Percentiles rank a stretch among this genome's conserved stretches.
These are phyloP conservation scores for Cutaneotrichosporon sp. DNA, from an alignment of 1,284 basidiomycete species.

Conservation along the genomic window DNA sequence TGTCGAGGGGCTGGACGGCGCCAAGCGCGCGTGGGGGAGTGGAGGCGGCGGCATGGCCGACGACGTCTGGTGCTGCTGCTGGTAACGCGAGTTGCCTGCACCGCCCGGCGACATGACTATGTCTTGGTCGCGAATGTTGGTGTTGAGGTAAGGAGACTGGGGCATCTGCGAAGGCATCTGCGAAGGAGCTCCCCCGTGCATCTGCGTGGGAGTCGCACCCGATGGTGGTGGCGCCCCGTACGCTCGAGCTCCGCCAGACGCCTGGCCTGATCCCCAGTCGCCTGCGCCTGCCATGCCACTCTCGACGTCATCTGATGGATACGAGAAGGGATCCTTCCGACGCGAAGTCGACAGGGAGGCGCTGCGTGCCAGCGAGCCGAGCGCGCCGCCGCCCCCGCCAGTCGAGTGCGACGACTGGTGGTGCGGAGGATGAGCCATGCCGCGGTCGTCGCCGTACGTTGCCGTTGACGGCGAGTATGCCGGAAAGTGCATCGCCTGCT, in stretches of 20 bases:
- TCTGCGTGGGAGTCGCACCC: background rate
- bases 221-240: background rate
- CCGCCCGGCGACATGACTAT: constrained; percentile 26
- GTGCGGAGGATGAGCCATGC: background rate
- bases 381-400: constrained; percentile 15
- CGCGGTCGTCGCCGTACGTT: constrained; percentile 14
- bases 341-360: constrained; percentile 39
- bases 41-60: constrained; percentile 14
- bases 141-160: constrained; percentile 11
- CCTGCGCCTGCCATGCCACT: constrained; percentile 37
- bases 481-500: constrained; percentile 17
- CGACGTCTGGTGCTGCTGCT: background rate
- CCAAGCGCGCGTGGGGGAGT: constrained; percentile 1
- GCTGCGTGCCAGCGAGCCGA: constrained; percentile 38
- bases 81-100: background rate
- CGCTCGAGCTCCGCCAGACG: background rate
- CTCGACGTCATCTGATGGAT: constrained; percentile 46
- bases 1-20: background rate
- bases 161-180: constrained; percentile 6
- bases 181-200: constrained; percentile 7
- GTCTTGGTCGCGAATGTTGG: constrained; percentile 18
- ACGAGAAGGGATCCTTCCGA: constrained; percentile 44
- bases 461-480: constrained; percentile 13
- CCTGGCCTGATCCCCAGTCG: constrained; percentile 3
- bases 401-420: background rate